These are phyloP conservation scores for Ustilago cynodontis DNA, from an alignment of 1,284 basidiomycete genomes.

Conservation along the genomic window DNA sequence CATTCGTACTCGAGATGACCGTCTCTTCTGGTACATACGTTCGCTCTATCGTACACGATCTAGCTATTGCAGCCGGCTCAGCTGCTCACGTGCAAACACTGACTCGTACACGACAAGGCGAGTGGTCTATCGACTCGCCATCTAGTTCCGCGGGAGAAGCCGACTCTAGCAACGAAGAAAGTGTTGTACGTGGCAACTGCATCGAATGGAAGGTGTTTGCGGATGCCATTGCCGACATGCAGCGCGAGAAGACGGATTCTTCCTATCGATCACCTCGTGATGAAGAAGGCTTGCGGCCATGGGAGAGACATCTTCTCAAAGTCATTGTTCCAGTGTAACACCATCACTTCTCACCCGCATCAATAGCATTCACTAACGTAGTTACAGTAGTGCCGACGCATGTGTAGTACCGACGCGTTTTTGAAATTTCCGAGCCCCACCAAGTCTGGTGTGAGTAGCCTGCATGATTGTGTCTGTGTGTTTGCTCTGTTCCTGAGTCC, in stretches of 20 bases:
- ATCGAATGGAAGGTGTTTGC: conserved; percentile 64
- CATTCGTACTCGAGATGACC: conserved; percentile 66
- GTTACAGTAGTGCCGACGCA: too few relatives aligned
- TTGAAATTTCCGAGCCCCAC: too few relatives aligned
- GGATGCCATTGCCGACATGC: conserved; percentile 58
- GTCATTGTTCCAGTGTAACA: conserved; percentile 37
- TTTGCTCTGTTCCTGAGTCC: too few relatives aligned
- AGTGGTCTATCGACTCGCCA: conserved; percentile 52
- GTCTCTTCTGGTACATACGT: conserved; percentile 69
- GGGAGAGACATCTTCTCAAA: conserved; percentile 59
- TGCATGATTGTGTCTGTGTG: too few relatives aligned
- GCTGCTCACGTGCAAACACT: conserved; percentile 68
- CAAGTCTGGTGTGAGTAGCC: too few relatives aligned
- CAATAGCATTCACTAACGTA: not conserved
- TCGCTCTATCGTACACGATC: conserved; percentile 68
- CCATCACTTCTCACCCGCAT: not conserved
- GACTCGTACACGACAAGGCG: conserved; percentile 64
- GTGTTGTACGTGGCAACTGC: conserved; percentile 56
- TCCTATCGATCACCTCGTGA: conserved; percentile 31
- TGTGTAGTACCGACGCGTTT: too few relatives aligned
- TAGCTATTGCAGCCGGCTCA: conserved; percentile 55
- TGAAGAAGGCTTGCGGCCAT: conserved; percentile 44
- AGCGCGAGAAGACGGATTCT: conserved; percentile 37
- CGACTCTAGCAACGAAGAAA: not conserved
- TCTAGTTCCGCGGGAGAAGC: not conserved